Evolutionary conservation across 768 basidiomycete genomes (phyloP), one percentile per base, ranked within the genome.

Genomic region (Lactarius psammicola): DNA sequence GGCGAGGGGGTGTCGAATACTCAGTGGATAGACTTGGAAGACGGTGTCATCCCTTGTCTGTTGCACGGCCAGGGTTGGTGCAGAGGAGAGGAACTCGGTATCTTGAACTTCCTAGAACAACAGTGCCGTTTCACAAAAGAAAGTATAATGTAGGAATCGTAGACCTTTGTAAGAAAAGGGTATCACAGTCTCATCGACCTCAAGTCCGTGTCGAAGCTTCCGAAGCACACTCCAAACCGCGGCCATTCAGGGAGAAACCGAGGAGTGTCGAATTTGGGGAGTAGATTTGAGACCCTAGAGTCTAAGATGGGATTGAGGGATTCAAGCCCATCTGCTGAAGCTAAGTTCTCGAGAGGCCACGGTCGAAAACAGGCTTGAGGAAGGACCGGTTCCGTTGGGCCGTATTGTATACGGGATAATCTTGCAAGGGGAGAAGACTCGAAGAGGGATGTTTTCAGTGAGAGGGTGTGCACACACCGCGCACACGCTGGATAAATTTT

Each of bases 71-170:
- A 99, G 85, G 2, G 97, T 98, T 1, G 95, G 95, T 3, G 94
- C 94, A 15, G 94, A 94, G 18, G 95, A 96, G 40, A 98, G 81
- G 83, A 99, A 98, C n/a, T 96, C 96, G 0, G 95, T 98, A 72
- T 99, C 95, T 76, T 95, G 93, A 7, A 98, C 95, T 83, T 98
- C 97, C 76, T 98, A 98, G 82, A 9, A 98, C 95, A 28, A 98
- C 85, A 0, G 96, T 98, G 57, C 95, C 96, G 74, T 98, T n/a
- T 98, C 61, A 98, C 93, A 79, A 98, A 98, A 0, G 96, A 98
- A 1, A 99, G 84, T 67, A 99, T 92, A 75, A 98, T 98, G 75
- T 98, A 99, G 0, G 95, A 94, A 75, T 98, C 97, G 74, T 85
- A 95, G n/a, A 87, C 83, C 74, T 98, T 97, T 97, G 71, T 44